Evolutionary conservation across 2,329 filamentous ascomycete genomes (phyloP).

Genomic region (Myrmaecium sp.): DNA sequence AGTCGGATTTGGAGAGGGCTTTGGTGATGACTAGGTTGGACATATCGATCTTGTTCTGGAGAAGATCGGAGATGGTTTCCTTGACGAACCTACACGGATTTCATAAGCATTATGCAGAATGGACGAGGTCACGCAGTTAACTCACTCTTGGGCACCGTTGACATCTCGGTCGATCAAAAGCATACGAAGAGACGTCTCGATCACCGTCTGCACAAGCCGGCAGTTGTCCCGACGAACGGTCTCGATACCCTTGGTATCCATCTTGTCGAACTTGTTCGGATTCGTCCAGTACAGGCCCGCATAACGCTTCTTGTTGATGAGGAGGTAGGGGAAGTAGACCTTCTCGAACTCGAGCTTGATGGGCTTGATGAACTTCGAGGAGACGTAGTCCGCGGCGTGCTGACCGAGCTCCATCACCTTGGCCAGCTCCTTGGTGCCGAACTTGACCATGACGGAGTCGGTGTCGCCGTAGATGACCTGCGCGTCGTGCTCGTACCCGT

Average conservation of each 20-base stretch:
- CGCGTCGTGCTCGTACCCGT: slow-evolving; percentile 86
- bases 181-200: slow-evolving; percentile 91
- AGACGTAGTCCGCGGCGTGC: slow-evolving; percentile 78
- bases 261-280: slow-evolving; percentile 90
- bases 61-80: slow-evolving; percentile 78
- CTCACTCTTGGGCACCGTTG: slow-evolving; percentile 81
- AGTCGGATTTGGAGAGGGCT: slow-evolving; percentile 64
- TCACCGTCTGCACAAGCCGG: slow-evolving; percentile 84
- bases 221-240: slow-evolving; percentile 96
- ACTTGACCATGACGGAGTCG: slow-evolving; percentile 99
- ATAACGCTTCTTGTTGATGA: slow-evolving; percentile 99
- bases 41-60: slow-evolving; percentile 98
- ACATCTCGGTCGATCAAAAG: slow-evolving; percentile 88
- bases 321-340: slow-evolving; percentile 90
- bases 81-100: slow-evolving; percentile 63
- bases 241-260: slow-evolving; percentile 99
- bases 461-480: slow-evolving; percentile 98
- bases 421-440: slow-evolving; percentile 70
- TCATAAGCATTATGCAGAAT: slow-evolving; percentile 21
- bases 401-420: slow-evolving; percentile 92
- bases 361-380: slow-evolving; percentile 81
- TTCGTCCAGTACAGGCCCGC: slow-evolving; percentile 97
- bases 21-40: slow-evolving; percentile 99
- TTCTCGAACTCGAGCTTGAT: slow-evolving; percentile 99
- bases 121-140: slow-evolving; percentile 8